These are phyloP conservation scores for Isatis tinctoria DNA, from an alignment of 345 rosid genomes.

Conservation along the genomic window DNA sequence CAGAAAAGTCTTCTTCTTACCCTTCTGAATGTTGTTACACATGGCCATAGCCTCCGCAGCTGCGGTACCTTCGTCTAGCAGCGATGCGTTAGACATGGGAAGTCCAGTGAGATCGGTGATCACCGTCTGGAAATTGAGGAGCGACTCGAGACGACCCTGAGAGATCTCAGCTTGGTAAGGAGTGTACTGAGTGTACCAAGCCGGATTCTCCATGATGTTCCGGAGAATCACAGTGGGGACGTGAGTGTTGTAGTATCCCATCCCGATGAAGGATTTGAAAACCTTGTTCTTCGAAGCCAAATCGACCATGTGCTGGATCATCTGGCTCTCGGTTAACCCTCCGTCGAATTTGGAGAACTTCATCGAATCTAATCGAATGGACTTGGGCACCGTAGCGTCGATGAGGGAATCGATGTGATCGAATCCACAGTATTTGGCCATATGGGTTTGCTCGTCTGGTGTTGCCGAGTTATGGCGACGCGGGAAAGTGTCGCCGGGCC, in stretches of 20 bases:
- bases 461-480: constrained; percentile 95
- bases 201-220: constrained; percentile 95
- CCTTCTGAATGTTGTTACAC: constrained; percentile 88
- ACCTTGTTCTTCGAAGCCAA: constrained; percentile 82
- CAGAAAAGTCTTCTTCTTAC: constrained; percentile 88
- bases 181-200: constrained; percentile 97
- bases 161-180: constrained; percentile 98
- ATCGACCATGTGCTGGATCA: constrained; percentile 69
- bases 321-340: constrained; percentile 86
- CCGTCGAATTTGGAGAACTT: constrained; percentile 80
- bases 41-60: constrained; percentile 99
- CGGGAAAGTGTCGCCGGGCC: constrained; percentile 76
- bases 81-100: constrained; percentile 93
- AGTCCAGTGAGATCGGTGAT: constrained; percentile 87
- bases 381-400: constrained; percentile 93
- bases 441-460: constrained; percentile 75
- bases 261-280: constrained; percentile 81
- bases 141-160: constrained; percentile 85
- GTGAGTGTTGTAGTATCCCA: constrained; percentile 89
- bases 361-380: constrained; percentile 86
- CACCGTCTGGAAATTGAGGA: constrained; percentile 88
- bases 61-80: constrained; percentile 95
- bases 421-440: constrained; percentile 74
- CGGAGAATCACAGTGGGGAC: constrained; percentile 94
- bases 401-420: constrained; percentile 60